Evolutionary conservation across 2,329 filamentous ascomycete genomes (phyloP), one percentile per base, ranked within the genome.

Genomic region (Calcarisporium arbuscula): DNA sequence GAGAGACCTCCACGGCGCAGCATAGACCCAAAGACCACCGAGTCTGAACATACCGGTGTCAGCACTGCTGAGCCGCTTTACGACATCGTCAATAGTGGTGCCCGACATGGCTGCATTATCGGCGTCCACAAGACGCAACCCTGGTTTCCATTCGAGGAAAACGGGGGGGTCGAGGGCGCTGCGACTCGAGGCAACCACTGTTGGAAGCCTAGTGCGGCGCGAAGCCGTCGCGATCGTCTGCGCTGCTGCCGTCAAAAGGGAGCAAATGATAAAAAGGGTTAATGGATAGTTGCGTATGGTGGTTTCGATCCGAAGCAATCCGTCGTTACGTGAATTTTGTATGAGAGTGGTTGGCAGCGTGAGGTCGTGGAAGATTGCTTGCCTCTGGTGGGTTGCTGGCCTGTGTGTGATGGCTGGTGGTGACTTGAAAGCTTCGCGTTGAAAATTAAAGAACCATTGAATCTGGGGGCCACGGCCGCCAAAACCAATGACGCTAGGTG

Each of bases 51-150:
- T 67, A 78, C 72, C 74, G 53, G 65, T 67, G 45, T 80, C 75
- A 38, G 67, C 58, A 32, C 64, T 64, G 52, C 66, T 69, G 45
- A 80, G 65, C 58, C 72, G 71, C 63, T 72, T 74, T 46, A 79
- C 70, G 53, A 78, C 72, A 61, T 80, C 71, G 44, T 82, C 77
- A 51, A 80, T 74, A 48, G 66, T 69, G 49, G 64, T 70, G 42
- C 64, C 66, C 62, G 75, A 72, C 77, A 81, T 81, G 58, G 54
- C 63, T 65, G 64, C 71, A 64, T 63, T 62, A 68, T 65, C 45
- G 51, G 60, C 61, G 52, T 57, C 53, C 45, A 49, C 47, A 43
- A 50, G 54, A 57, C 49, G 53, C 56, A 45, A 49, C 37, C 40
- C 41, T 46, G 41, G 41, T 44, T 58, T 49, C 59, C 60, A 63